phyloP scores from a whole-genome alignment of 805 yeast species.

The Limtongia smithiae region DNA sequence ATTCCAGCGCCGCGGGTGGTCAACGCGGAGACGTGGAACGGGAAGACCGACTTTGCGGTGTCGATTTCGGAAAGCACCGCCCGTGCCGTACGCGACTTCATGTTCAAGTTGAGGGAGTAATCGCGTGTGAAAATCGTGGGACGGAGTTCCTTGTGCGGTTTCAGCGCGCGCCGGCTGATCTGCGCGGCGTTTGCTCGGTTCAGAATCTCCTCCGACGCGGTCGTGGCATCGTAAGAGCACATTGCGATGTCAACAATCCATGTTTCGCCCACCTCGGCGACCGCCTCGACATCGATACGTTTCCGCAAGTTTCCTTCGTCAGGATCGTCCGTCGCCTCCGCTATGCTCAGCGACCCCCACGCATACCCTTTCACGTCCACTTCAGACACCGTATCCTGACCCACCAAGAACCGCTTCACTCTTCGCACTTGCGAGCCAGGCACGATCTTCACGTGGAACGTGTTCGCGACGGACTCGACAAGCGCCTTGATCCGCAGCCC shows the following conservation, averaged over 20 bases:
- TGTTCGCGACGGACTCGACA: slow-evolving; percentile 82
- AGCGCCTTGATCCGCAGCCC: slow-evolving; percentile 68
- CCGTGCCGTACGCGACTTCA: slow-evolving; percentile 73
- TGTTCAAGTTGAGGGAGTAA: slow-evolving; percentile 45
- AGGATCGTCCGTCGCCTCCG: slow-evolving; percentile 28
- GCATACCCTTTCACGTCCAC: slow-evolving; percentile 83
- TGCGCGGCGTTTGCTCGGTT: slow-evolving; percentile 37
- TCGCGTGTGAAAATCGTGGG: slow-evolving; percentile 81
- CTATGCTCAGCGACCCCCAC: slow-evolving; percentile 35
- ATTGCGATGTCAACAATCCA: slow-evolving; percentile 79
- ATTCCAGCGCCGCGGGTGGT: slow-evolving; percentile 22
- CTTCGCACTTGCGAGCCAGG: slow-evolving; percentile 94
- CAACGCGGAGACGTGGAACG: slow-evolving; percentile 55
- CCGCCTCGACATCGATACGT: slow-evolving; percentile 49
- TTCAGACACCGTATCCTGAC: slow-evolving; percentile 91
- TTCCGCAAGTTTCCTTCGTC: slow-evolving; percentile 30
- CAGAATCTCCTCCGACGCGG: slow-evolving; percentile 45
- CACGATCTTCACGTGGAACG: slow-evolving; percentile 77
- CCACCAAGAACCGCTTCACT: slow-evolving; percentile 88
- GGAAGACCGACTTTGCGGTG: slow-evolving; percentile 75
- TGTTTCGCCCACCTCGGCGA: slow-evolving; percentile 75
- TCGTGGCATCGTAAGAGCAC: slow-evolving; percentile 69
- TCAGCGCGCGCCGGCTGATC: slow-evolving; percentile 33
- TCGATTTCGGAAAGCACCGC: slow-evolving; percentile 67
- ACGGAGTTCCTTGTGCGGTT: slow-evolving; percentile 38